Base-by-base conservation (phyloP, 805 yeast species). In the Yarrowia bubula region DNA sequence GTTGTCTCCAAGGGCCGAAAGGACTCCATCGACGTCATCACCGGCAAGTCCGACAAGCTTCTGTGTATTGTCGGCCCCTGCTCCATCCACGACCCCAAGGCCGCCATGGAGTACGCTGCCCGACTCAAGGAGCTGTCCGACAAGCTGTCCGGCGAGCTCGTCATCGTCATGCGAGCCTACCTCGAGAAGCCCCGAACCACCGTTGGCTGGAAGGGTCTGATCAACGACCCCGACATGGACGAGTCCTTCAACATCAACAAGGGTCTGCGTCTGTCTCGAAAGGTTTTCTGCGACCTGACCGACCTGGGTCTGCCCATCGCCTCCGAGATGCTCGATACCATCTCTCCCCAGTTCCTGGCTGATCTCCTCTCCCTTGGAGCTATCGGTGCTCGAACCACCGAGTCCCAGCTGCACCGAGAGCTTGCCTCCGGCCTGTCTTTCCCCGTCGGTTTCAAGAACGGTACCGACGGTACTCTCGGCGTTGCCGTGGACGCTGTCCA, bases 361-460 rank as follows among this genome's bases (percentile, higher is more conserved):
- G 99, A 95, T 76, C 82, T 92, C 71, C 83, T 93, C 70, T 88
- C 96, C 38, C 86, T 93, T 70, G 99, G 99, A 73, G 99, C 99
- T 67, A 92, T 93, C 78, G 99, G 99, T 75, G 99, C 99, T 66
- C 88, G 99, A 81, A 93, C 99, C 66, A 93, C 99, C 55, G 99
- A 93, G 80, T 93, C 98, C 48, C 99, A 93, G 78, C 84, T 93
- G 67, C 99, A 93, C 81, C 88, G 99, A 79, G 99, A 93, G 79
- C 85, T 93, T 72, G 96, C 98, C 18, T 92, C 98, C 8, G 99
- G 99, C 64, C 82, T 95, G 68, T 90, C 97, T n/a, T 93, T 93
- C 93, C 99, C 99, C 66, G 86, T 93, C 66, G 99, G 99, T 60
- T 93, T 93, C 88, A 93, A 93, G 80, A 93, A 93, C 76, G 99